Evolutionary conservation across 2,329 filamentous ascomycete genomes (phyloP).

Genomic region (Diaporthe ampelina): DNA sequence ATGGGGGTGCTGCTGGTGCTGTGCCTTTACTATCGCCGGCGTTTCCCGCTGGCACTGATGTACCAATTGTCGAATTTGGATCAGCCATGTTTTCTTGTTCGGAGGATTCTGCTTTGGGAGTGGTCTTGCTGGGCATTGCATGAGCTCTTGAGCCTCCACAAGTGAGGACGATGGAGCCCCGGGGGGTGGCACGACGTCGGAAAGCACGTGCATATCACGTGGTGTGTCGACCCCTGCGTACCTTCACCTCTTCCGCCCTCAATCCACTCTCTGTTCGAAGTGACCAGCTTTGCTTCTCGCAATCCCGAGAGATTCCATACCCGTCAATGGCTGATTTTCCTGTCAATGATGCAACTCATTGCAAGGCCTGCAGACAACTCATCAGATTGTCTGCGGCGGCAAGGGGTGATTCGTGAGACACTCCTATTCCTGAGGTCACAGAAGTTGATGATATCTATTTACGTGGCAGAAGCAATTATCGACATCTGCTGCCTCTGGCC

Average conservation of each 20-base stretch:
- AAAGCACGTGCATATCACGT: constrained; percentile 41
- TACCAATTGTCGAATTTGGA: not conserved
- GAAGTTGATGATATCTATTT: not conserved
- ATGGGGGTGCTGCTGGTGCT: constrained; percentile 10
- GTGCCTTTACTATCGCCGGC: not conserved
- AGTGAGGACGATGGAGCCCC: not conserved
- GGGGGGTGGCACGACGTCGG: not conserved
- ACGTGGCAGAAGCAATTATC: not conserved
- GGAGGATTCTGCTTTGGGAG: not conserved
- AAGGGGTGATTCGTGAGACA: not conserved
- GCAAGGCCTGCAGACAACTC: not conserved
- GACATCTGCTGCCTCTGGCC: not conserved
- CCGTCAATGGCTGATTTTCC: no score
- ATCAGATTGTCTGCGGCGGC: not conserved
- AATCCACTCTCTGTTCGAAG: not conserved
- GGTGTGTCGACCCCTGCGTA: not conserved
- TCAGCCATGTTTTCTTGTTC: constrained; percentile 26
- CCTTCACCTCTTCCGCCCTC: not conserved
- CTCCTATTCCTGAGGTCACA: not conserved
- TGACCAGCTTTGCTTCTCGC: no score
- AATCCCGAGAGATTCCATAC: no score
- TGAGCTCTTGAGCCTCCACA: no score
- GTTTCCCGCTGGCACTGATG: not conserved
- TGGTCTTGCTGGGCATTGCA: not conserved
- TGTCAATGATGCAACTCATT: not conserved